phyloP scores from a whole-genome alignment of 116 monocot species.

The Iris pallida region DNA sequence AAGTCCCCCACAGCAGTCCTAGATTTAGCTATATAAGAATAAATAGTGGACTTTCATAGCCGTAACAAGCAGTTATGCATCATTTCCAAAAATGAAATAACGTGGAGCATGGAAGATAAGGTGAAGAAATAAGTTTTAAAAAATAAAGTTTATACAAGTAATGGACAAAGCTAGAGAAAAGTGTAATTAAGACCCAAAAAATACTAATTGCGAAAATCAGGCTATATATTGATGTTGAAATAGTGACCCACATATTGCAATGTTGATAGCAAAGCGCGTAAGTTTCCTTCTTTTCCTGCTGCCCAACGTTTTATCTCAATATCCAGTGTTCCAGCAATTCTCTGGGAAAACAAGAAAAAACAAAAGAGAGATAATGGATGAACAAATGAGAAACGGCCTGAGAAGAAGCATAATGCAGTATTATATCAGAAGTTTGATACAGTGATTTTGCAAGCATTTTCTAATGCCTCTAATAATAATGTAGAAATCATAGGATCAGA shows the following conservation, averaged over 20 bases:
- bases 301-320: conserved; percentile 86
- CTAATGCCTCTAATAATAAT: not conserved
- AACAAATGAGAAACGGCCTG: not conserved
- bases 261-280: conserved; percentile 87
- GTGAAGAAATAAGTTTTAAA: too few relatives aligned
- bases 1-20: too few relatives aligned
- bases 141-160: too few relatives aligned
- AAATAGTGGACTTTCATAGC: too few relatives aligned
- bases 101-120: too few relatives aligned
- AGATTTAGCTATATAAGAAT: too few relatives aligned
- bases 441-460: not conserved
- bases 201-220: not conserved
- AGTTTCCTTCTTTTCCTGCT: conserved; percentile 91
- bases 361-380: not conserved
- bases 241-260: conserved; percentile 80
- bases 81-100: too few relatives aligned
- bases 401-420: not conserved
- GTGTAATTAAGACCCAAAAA: not conserved
- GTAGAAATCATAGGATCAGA: not conserved
- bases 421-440: not conserved
- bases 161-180: too few relatives aligned
- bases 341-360: conserved; percentile 43
- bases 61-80: too few relatives aligned
- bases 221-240: conserved; percentile 6
- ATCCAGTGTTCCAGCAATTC: conserved; percentile 73